These are phyloP conservation scores for Orbilia javanica DNA, from an alignment of 2,329 filamentous ascomycete genomes.

Conservation along the genomic window DNA sequence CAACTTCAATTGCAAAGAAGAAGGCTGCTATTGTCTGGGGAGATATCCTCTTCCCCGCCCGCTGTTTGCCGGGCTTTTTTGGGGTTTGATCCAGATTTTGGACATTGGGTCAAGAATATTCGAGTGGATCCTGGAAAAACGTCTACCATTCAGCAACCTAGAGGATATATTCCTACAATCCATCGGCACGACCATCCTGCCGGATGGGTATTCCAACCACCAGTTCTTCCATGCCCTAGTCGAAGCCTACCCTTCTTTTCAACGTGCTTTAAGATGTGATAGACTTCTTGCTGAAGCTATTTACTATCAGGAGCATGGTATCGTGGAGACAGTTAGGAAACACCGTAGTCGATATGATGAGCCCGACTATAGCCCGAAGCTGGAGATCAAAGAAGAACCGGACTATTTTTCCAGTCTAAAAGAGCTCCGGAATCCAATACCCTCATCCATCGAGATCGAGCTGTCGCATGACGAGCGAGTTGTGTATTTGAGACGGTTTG, in stretches of 20 bases:
- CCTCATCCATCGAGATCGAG: too few species aligned
- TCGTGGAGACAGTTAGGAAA: not conserved
- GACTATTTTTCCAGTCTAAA: too few species aligned
- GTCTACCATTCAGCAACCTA: not conserved
- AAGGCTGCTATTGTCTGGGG: slow-evolving; percentile 1
- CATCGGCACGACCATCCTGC: not conserved
- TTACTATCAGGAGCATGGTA: not conserved
- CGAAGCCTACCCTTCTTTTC: not conserved
- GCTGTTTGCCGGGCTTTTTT: not conserved
- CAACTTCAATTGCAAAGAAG: not conserved
- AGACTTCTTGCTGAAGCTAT: slow-evolving; percentile 27
- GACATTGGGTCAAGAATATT: not conserved
- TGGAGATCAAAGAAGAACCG: too few species aligned
- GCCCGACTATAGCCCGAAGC: too few species aligned
- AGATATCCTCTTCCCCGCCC: not conserved
- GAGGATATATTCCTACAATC: slow-evolving; percentile 8
- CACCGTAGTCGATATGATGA: too few species aligned
- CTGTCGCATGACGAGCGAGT: too few species aligned
- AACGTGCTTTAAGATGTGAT: not conserved
- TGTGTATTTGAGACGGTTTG: too few species aligned
- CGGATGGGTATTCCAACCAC: not conserved
- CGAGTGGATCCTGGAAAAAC: not conserved
- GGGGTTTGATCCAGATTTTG: not conserved
- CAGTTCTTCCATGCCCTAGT: not conserved
- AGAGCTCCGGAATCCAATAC: too few species aligned